Conservation (phyloP, 2,329 filamentous ascomycete species). For the Exophiala oligosperma region DNA sequence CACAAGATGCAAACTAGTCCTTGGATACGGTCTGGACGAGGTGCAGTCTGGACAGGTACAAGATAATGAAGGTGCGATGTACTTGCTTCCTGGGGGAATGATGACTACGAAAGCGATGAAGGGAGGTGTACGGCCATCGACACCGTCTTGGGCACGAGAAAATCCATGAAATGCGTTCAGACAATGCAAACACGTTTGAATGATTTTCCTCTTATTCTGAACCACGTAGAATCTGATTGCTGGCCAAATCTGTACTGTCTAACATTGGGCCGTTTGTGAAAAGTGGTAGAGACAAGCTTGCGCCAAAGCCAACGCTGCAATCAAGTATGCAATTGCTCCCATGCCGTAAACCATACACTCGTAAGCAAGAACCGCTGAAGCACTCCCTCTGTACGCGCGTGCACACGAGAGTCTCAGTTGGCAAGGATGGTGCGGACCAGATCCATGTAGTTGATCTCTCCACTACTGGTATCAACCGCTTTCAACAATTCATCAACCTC, state of each 20-base stretch:
- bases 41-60: conserved; percentile 42
- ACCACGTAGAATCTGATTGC: conserved; percentile 4
- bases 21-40: conserved; percentile 63
- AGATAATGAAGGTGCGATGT: conserved; percentile 40
- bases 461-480: conserved; percentile 92
- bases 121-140: conserved; percentile 36
- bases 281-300: conserved; percentile 1
- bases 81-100: conserved; percentile 61
- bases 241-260: background rate
- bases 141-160: conserved; percentile 20
- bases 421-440: conserved; percentile 84
- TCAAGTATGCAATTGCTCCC: conserved; percentile 7
- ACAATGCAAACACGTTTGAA: background rate
- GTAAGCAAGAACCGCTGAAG: conserved; percentile 13
- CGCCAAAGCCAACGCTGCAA: conserved; percentile 9
- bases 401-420: conserved; percentile 53
- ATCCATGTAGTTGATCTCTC: conserved; percentile 93
- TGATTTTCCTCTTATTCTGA: conserved; percentile 3
- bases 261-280: background rate
- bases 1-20: conserved; percentile 58
- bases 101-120: conserved; percentile 59
- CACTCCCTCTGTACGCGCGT: background rate
- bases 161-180: conserved; percentile 31
- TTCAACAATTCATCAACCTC: conserved; percentile 99
- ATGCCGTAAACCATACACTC: conserved; percentile 21